These are phyloP conservation scores for Fusarium sororula DNA, from an alignment of 2,329 filamentous ascomycete genomes.

Conservation along the genomic window DNA sequence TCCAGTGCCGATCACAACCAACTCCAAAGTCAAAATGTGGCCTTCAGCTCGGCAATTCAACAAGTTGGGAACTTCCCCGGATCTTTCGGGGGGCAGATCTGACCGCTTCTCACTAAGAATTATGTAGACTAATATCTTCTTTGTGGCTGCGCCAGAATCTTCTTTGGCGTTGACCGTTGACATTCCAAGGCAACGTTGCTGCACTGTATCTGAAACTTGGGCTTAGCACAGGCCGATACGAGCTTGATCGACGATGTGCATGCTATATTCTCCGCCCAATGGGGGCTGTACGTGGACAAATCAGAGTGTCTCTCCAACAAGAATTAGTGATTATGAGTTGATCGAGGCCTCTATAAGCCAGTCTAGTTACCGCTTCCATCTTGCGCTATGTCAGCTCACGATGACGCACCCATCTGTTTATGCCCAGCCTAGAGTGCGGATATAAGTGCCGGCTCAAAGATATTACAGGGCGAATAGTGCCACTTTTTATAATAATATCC, in stretches of 20 bases:
- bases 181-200: slow-evolving; percentile 13
- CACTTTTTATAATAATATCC: slow-evolving; percentile 2
- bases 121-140: background rate
- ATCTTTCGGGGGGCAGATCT: background rate
- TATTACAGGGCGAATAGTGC: background rate
- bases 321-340: background rate
- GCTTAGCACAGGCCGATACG: background rate
- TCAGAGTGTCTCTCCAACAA: background rate
- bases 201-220: background rate
- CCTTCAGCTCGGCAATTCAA: background rate
- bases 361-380: background rate
- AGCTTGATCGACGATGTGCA: slow-evolving; percentile 9
- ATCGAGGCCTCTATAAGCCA: background rate
- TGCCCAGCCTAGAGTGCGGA: background rate
- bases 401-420: slow-evolving; percentile 7
- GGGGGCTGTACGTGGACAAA: background rate
- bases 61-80: background rate
- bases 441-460: background rate
- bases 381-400: background rate
- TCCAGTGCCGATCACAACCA: slow-evolving; percentile 4
- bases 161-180: background rate
- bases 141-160: slow-evolving; percentile 11
- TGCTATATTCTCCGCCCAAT: background rate
- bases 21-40: background rate
- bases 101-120: background rate